Conservation (phyloP, 176 grass and related monocot species). For the Bromus sterilis region DNA sequence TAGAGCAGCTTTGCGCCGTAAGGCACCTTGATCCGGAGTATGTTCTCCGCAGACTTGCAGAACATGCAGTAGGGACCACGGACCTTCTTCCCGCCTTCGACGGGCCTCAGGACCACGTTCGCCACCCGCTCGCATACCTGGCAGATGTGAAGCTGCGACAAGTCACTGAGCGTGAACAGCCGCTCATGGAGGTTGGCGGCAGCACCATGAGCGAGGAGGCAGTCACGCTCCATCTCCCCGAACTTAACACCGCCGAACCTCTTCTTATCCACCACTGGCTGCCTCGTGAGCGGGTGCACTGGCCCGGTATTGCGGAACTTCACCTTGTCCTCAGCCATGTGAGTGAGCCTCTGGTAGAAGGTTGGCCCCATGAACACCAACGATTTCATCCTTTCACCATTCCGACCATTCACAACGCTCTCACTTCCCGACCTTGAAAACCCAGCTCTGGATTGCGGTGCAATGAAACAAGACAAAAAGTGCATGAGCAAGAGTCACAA, state of each 20-base stretch:
- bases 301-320: conserved; percentile 93
- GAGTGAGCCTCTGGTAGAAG: conserved; percentile 84
- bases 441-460: conserved; percentile 44
- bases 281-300: conserved; percentile 81
- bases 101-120: conserved; percentile 62
- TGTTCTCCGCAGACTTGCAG: conserved; percentile 65
- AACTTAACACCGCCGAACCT: conserved; percentile 90
- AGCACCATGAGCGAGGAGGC: conserved; percentile 73
- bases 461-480: background rate
- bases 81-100: conserved; percentile 52
- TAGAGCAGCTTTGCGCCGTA: conserved; percentile 88
- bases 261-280: conserved; percentile 74
- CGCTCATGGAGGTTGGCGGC: conserved; percentile 82
- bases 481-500: background rate
- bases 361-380: conserved; percentile 89
- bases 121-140: conserved; percentile 60
- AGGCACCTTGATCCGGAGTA: conserved; percentile 71
- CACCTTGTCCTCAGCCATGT: conserved; percentile 94
- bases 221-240: conserved; percentile 91
- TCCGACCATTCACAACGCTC: conserved; percentile 77
- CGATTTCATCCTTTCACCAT: conserved; percentile 63
- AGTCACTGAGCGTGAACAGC: conserved; percentile 75
- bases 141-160: conserved; percentile 74
- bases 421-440: conserved; percentile 77
- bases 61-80: conserved; percentile 62